phyloP scores from a whole-genome alignment of 352 stramenopile species.

The Globisporangium polare region DNA sequence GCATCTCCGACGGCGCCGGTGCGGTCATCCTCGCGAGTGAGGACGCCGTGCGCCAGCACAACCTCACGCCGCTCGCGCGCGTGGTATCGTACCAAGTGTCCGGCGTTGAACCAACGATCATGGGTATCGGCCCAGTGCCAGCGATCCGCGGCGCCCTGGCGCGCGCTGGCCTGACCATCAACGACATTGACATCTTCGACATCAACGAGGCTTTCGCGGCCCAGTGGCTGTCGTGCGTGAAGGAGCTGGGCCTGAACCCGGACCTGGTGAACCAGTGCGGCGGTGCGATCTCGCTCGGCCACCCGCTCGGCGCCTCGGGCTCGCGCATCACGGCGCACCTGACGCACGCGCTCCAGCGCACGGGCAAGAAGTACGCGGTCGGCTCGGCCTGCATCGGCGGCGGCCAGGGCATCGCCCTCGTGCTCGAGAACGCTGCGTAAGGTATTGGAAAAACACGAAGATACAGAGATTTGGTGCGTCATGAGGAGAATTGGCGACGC shows the following conservation, averaged over 20 bases:
- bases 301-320: slow-evolving; percentile 95
- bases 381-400: slow-evolving; percentile 97
- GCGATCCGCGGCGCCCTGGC: slow-evolving; percentile 93
- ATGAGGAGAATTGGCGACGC: slow-evolving; percentile 1
- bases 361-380: slow-evolving; percentile 92
- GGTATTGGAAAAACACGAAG: background rate
- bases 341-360: slow-evolving; percentile 81
- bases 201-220: slow-evolving; percentile 99
- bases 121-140: slow-evolving; percentile 96
- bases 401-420: slow-evolving; percentile 97
- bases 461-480: background rate
- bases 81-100: slow-evolving; percentile 91
- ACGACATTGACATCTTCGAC: slow-evolving; percentile 96
- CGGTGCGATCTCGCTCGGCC: slow-evolving; percentile 95
- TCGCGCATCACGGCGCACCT: slow-evolving; percentile 91
- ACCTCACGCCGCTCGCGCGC: slow-evolving; percentile 91
- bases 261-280: slow-evolving; percentile 92
- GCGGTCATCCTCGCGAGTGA: slow-evolving; percentile 93
- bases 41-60: slow-evolving; percentile 90
- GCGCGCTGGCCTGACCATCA: slow-evolving; percentile 83
- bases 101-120: slow-evolving; percentile 95
- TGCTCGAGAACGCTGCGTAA: slow-evolving; percentile 91
- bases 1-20: slow-evolving; percentile 96
- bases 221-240: slow-evolving; percentile 95
- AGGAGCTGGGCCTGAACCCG: slow-evolving; percentile 95